Evolutionary conservation across 495 filamentous ascomycete species (phyloP).

Genomic region (Halenospora varia): DNA sequence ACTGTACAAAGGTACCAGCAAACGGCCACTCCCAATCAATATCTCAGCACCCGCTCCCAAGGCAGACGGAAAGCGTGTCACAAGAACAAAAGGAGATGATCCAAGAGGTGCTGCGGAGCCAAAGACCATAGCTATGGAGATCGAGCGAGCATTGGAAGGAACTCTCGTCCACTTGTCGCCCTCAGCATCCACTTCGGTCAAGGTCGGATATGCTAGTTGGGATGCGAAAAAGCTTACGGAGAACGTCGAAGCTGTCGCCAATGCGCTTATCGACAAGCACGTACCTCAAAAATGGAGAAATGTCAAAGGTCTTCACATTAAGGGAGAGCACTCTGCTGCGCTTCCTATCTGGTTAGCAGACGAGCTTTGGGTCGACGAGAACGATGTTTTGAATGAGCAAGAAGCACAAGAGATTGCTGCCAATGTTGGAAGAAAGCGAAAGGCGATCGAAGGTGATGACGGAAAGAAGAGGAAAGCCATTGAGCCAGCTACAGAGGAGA

Average conservation of each 20-base stretch:
- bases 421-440: constrained; percentile 66
- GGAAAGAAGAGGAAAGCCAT: constrained; percentile 29
- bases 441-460: constrained; percentile 40
- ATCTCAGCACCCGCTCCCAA: constrained; percentile 59
- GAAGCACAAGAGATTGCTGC: constrained; percentile 45
- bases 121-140: constrained; percentile 60
- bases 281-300: constrained; percentile 82
- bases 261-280: constrained; percentile 66
- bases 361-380: constrained; percentile 83
- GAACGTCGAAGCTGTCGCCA: constrained; percentile 71
- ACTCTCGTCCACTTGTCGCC: constrained; percentile 73
- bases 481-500: constrained; percentile 33
- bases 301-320: constrained; percentile 79
- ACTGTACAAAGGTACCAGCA: constrained; percentile 74
- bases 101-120: constrained; percentile 38
- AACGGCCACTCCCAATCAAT: constrained; percentile 83
- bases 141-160: constrained; percentile 63
- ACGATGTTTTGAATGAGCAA: constrained; percentile 66
- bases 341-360: constrained; percentile 89
- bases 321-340: constrained; percentile 78
- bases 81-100: constrained; percentile 43
- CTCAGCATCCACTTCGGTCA: constrained; percentile 58
- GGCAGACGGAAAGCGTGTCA: constrained; percentile 62
- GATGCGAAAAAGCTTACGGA: constrained; percentile 69
- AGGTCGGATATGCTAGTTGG: constrained; percentile 69